Conservation (phyloP, 768 basidiomycete species). For the Chalciporus piperatus region DNA sequence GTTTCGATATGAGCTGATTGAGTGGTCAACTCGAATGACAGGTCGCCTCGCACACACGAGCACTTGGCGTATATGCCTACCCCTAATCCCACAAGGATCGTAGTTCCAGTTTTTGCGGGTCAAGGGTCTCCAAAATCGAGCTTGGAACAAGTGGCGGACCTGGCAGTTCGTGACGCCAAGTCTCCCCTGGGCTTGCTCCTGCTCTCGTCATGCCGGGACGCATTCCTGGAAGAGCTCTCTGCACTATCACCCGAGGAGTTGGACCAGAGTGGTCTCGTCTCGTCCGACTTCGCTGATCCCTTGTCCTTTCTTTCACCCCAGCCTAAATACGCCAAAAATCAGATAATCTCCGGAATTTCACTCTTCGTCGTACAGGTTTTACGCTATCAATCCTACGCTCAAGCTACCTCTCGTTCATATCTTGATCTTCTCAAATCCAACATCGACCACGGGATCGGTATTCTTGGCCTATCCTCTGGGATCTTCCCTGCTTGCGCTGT, state of each 20-base stretch:
- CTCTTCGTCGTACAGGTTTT: slow-evolving; percentile 53
- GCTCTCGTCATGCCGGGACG: slow-evolving; percentile 49
- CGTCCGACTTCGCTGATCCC: slow-evolving; percentile 42
- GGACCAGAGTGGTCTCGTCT: slow-evolving; percentile 36
- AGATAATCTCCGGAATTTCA: slow-evolving; percentile 46
- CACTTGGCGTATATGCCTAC: slow-evolving; percentile 5
- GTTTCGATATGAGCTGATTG: neutral
- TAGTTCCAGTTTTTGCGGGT: slow-evolving; percentile 54
- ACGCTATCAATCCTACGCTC: slow-evolving; percentile 48
- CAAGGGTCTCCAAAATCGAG: slow-evolving; percentile 45
- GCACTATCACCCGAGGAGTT: slow-evolving; percentile 40
- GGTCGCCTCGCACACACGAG: neutral
- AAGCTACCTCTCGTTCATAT: slow-evolving; percentile 23
- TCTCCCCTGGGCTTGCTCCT: slow-evolving; percentile 43
- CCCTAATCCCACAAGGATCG: slow-evolving; percentile 7
- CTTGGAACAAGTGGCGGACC: slow-evolving; percentile 31
- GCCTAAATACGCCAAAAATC: slow-evolving; percentile 40
- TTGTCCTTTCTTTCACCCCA: slow-evolving; percentile 39
- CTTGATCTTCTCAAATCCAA: slow-evolving; percentile 34
- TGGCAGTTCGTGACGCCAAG: slow-evolving; percentile 41
- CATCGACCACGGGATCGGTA: slow-evolving; percentile 31
- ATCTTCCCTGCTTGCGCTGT: slow-evolving; percentile 53
- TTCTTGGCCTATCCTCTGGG: slow-evolving; percentile 58
- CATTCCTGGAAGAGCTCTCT: slow-evolving; percentile 48
- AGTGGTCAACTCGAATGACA: neutral